Base-by-base conservation (phyloP, 768 basidiomycete genomes). In the Lactarius tabidus region DNA sequence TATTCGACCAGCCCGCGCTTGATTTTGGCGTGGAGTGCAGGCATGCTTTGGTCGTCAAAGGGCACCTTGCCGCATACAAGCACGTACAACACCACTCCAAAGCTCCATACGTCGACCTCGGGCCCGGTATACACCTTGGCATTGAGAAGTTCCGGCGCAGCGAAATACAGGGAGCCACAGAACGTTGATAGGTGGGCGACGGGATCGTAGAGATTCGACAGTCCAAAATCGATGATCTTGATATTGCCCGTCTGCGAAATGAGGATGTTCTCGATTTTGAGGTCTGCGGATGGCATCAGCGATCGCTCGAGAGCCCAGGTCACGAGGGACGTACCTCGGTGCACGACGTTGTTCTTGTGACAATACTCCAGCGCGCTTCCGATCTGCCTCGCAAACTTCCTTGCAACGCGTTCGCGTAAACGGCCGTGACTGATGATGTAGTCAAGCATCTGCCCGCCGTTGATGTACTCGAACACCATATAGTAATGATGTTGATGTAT, bases 221-320 rank as follows among this genome's bases (percentile, higher is more conserved):
- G 82, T 56, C 97, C 97, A 77, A 98, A 99, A 77, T 99, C 96
- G 75, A 98, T 99, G 67, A 98, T 98, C 83, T 98, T 99, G 82
- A 98, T 98, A 78, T 98, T 98, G 14, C 97, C 97, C 0, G 92
- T 92, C 69, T 97, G 94, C 1, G 94, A 97, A 70, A 99, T 98
- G 74, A 99, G 89, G 72, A 99, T 99, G 79, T 98, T 98, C 78
- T 99, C 96, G 74, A 99, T 99, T 81, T 99, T 99, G 70, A 99
- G 89, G 79, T 99, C 89, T 85, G 67, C 23, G 9, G 56, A 57
- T 54, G 35, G 35, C 45, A 69, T 64, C 53, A 57, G 53, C 54
- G 38, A 56, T 53, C 18, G 2, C 17, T 23, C 9, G 26, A 57
- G 45, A 51, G n/a, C 15, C 7, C n/a, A n/a, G 39, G 17, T 15